Percentiles rank a stretch among this genome's conserved stretches.
Evolutionary conservation across 129 eudicot genomes (phyloP).

Genomic region (Chrysanthemum makinoi): DNA sequence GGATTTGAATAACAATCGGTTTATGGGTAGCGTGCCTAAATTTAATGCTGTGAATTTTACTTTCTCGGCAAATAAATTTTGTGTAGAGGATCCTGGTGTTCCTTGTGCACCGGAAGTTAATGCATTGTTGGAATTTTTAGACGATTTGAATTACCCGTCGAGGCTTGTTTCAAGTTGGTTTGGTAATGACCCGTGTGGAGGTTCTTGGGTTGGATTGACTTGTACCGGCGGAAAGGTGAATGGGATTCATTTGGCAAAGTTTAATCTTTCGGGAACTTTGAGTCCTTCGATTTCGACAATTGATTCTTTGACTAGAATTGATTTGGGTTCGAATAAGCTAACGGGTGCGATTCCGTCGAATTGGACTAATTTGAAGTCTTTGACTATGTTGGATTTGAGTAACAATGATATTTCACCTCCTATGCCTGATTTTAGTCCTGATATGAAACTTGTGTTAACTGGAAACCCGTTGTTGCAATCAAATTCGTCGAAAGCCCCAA

Average conservation of each 20-base stretch:
- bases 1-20: constrained; percentile 59
- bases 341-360: constrained; percentile 46
- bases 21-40: constrained; percentile 72
- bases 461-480: constrained; percentile 40
- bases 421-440: constrained; percentile 42
- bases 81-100: constrained; percentile 49
- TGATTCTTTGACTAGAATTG: constrained; percentile 46
- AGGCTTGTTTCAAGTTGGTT: constrained; percentile 51
- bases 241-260: constrained; percentile 42
- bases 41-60: constrained; percentile 45
- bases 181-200: constrained; percentile 60
- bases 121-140: constrained; percentile 51
- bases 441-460: constrained; percentile 36
- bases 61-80: constrained; percentile 45
- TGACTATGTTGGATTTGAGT: constrained; percentile 55
- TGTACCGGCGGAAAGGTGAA: constrained; percentile 37
- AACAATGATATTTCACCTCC: constrained; percentile 56
- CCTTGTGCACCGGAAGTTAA: constrained; percentile 48
- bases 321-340: constrained; percentile 47
- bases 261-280: constrained; percentile 52
- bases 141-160: constrained; percentile 42
- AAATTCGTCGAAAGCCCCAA: constrained; percentile 14
- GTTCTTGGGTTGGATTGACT: constrained; percentile 51
- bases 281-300: constrained; percentile 57
- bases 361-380: constrained; percentile 38